Base-by-base conservation (phyloP, 495 filamentous ascomycete genomes). In the Talaromyces liani region DNA sequence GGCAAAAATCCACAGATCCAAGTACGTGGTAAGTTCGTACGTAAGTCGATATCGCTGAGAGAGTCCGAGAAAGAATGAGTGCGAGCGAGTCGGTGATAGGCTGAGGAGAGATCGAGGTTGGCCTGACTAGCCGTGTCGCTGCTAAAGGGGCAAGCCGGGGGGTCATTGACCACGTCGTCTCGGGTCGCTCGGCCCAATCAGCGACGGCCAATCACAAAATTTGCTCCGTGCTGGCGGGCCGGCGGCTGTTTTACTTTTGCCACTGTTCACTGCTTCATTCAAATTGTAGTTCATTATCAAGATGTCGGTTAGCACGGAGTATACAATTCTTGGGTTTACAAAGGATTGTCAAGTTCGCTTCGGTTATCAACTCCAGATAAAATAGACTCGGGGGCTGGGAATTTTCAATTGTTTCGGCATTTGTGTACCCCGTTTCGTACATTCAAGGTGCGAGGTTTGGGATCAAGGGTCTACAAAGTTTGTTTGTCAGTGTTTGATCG, bases 141-240 rank as follows among this genome's bases (percentile, higher is more conserved):
- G 33, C 33, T 41, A 41, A 41, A 41, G 36, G 36, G 36, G 36
- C 36, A 41, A 41, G 36, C 45, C 45, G 45, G 45, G 45, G 45
- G 45, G 45, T 49, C 18, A 49, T 49, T 49, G 45, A 49, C 45
- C 45, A 18, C 45, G 16, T 49, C 36, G 36, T 41, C 36, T 41
- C 36, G 36, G 36, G 36, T 41, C 36, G 4, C 45, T 49, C 18
- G 45, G 45, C 16, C 54, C 54, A 56, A 56, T 56, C 24, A 56
- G 54, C 29, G 12, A 0, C n/a, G 24, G 54, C 54, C 16, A 31
- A n/a, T 56, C n/a, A 18, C 54, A 56, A 31, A 56, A 25, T 56
- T 56, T 56, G 54, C 22, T 56, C 54, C 54, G 54, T 56, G 54
- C 20, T 56, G 54, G 54, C 53, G 53, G 53, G 53, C 53, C 53